Evolutionary conservation across 192 early-diverging fungal species (phyloP).

Genomic region (Coemansia sp.): DNA sequence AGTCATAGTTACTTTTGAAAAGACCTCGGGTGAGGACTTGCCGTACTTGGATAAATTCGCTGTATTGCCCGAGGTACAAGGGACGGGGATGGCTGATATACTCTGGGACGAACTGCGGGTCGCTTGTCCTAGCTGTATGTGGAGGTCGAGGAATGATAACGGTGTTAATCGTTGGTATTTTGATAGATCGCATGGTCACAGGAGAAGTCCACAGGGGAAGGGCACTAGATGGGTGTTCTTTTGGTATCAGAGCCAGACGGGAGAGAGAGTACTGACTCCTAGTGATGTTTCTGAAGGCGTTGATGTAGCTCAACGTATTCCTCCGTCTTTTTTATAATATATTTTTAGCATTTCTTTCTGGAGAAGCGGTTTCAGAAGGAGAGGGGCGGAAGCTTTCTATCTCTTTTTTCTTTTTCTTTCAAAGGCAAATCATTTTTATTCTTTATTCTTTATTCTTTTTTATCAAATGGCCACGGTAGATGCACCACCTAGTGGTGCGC

Average conservation of each 20-base stretch:
- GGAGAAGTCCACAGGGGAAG: constrained; percentile 3
- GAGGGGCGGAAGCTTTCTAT: constrained; percentile 1
- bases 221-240: constrained; percentile 86
- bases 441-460: background rate
- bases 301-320: constrained; percentile 58
- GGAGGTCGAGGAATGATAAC: constrained; percentile 85
- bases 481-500: constrained; percentile 2
- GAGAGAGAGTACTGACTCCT: constrained; percentile 1
- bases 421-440: background rate
- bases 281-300: constrained; percentile 57
- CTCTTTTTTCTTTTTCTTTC: background rate
- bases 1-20: constrained; percentile 79
- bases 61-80: constrained; percentile 83
- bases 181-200: constrained; percentile 85
- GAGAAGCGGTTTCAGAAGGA: background rate
- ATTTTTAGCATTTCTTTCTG: too few relatives aligned
- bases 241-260: constrained; percentile 60
- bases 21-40: background rate
- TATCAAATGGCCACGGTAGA: constrained; percentile 42
- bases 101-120: constrained; percentile 81
- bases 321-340: constrained; percentile 61
- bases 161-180: constrained; percentile 98
- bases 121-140: constrained; percentile 71
- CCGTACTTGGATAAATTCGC: constrained; percentile 94
- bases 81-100: constrained; percentile 94